These are phyloP conservation scores for Canariomyces notabilis DNA, from an alignment of 2,329 filamentous ascomycete species.

Conservation along the genomic window DNA sequence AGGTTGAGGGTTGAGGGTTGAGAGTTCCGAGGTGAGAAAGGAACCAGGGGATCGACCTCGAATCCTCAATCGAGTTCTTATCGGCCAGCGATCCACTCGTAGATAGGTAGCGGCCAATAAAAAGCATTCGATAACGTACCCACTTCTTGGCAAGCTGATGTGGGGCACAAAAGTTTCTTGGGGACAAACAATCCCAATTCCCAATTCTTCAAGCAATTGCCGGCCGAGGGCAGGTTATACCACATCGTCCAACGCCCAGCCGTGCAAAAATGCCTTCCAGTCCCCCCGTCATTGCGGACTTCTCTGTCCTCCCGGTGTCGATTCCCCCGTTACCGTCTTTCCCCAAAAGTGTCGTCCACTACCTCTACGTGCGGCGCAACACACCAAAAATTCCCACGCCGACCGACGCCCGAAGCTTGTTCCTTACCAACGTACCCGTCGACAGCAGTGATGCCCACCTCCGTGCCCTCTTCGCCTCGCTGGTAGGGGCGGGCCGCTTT, in stretches of 20 bases:
- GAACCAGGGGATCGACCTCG: no score
- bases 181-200: neutral
- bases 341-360: slow-evolving; percentile 62
- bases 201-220: slow-evolving; percentile 6
- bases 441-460: slow-evolving; percentile 77
- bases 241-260: no score
- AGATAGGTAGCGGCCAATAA: neutral
- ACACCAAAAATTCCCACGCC: slow-evolving; percentile 70
- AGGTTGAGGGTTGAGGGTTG: no score
- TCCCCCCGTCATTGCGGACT: slow-evolving; percentile 52
- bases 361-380: slow-evolving; percentile 82
- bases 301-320: slow-evolving; percentile 63
- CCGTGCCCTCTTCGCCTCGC: slow-evolving; percentile 65
- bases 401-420: slow-evolving; percentile 74
- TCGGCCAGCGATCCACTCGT: neutral
- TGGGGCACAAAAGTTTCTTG: slow-evolving; percentile 21
- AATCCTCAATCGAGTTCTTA: neutral
- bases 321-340: slow-evolving; percentile 61
- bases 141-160: neutral
- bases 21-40: no score
- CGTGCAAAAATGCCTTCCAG: slow-evolving; percentile 32
- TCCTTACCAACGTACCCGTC: slow-evolving; percentile 82
- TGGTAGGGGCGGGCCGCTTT: slow-evolving; percentile 73
- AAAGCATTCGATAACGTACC: neutral
- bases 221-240: no score